Conservation (phyloP, 1,284 basidiomycete species). For the Ustilago trichophora region DNA sequence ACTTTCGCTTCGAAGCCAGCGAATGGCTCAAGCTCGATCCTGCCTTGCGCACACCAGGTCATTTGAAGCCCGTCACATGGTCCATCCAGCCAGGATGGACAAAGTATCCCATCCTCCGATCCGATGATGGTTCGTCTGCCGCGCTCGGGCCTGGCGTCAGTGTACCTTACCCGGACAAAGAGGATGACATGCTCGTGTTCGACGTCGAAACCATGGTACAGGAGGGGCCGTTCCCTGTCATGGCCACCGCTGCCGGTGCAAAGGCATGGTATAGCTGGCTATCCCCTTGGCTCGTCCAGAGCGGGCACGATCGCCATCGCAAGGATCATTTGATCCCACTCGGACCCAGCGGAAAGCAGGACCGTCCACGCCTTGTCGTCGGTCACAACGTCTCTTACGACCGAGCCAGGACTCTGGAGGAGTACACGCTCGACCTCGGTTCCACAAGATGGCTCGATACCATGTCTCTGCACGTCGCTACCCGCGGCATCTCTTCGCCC, state of each 20-base stretch:
- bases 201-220: slow-evolving; percentile 94
- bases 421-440: slow-evolving; percentile 79
- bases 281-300: slow-evolving; percentile 86
- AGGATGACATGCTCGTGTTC: slow-evolving; percentile 82
- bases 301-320: slow-evolving; percentile 69
- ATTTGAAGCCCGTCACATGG: slow-evolving; percentile 74
- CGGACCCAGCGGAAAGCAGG: slow-evolving; percentile 62
- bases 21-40: slow-evolving; percentile 60
- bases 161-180: slow-evolving; percentile 67
- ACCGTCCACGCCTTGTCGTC: slow-evolving; percentile 75
- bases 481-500: slow-evolving; percentile 91
- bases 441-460: slow-evolving; percentile 90
- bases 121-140: slow-evolving; percentile 35
- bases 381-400: slow-evolving; percentile 98
- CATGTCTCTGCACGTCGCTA: slow-evolving; percentile 92
- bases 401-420: slow-evolving; percentile 82
- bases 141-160: slow-evolving; percentile 54
- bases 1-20: slow-evolving; percentile 34
- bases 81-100: slow-evolving; percentile 86
- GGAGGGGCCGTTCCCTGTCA: slow-evolving; percentile 81
- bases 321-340: slow-evolving; percentile 81
- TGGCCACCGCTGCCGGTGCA: slow-evolving; percentile 86
- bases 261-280: slow-evolving; percentile 96
- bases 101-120: slow-evolving; percentile 74
- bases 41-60: slow-evolving; percentile 35